A percentile compares a stretch with the other conserved stretches of the same genome.
Conservation (phyloP, 768 basidiomycete genomes). For the Fomitopsis serialis region DNA sequence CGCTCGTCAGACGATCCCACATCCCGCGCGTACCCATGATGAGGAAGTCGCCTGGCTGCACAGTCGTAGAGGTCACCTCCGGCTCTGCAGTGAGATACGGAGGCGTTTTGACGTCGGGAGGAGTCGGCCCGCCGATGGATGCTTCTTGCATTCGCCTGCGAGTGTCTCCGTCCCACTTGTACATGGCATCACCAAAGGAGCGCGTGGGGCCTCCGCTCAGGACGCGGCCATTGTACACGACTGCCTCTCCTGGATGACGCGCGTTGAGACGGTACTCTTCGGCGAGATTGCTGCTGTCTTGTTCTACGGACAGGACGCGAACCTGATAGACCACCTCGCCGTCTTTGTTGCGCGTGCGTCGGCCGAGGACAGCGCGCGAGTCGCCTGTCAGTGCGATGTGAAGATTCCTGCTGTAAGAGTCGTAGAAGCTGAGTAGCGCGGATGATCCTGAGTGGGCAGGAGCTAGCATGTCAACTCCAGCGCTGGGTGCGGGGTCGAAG, state of each 20-base stretch:
- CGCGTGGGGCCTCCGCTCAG: slow-evolving; percentile 36
- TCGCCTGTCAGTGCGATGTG: slow-evolving; percentile 42
- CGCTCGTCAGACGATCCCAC: slow-evolving; percentile 48
- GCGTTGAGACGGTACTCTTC: slow-evolving; percentile 28
- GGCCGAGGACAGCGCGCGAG: slow-evolving; percentile 44
- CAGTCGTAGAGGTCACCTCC: slow-evolving; percentile 37
- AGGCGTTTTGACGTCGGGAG: slow-evolving; percentile 35
- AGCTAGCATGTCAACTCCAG: slow-evolving; percentile 26
- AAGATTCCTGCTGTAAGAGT: slow-evolving; percentile 31
- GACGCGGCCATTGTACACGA: slow-evolving; percentile 30
- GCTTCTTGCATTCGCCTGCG: slow-evolving; percentile 31
- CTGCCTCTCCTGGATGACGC: slow-evolving; percentile 26
- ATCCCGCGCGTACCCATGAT: slow-evolving; percentile 49
- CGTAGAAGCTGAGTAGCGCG: slow-evolving; percentile 41
- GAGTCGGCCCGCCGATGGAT: slow-evolving; percentile 29
- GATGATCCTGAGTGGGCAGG: slow-evolving; percentile 36
- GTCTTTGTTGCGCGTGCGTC: slow-evolving; percentile 23
- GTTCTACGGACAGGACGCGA: slow-evolving; percentile 35
- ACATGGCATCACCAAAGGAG: slow-evolving; percentile 38
- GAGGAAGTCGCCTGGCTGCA: slow-evolving; percentile 46
- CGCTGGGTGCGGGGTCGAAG: slow-evolving; percentile 19
- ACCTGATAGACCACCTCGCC: slow-evolving; percentile 31
- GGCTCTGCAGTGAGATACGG: slow-evolving; percentile 50
- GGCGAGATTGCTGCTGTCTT: slow-evolving; percentile 28
- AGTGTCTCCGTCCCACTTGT: slow-evolving; percentile 36